These are phyloP conservation scores for Colletotrichum sp. DNA, from an alignment of 2,329 filamentous ascomycete species.

Conservation along the genomic window DNA sequence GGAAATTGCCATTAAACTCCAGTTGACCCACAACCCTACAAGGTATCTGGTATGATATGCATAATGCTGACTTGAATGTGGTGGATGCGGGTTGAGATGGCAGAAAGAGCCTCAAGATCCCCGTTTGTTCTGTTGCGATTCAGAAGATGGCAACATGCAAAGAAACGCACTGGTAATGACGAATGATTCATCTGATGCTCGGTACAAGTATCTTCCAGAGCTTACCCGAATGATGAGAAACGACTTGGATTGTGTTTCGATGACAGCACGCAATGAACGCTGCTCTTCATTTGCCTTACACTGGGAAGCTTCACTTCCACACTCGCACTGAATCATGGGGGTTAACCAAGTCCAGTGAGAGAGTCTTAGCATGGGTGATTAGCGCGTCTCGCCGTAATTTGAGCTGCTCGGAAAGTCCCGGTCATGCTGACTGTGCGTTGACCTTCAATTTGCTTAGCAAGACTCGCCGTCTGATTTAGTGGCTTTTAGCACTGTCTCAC, in stretches of 20 bases:
- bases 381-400: not conserved
- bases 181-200: not conserved
- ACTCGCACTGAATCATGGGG: not conserved
- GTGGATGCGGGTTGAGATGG: not conserved
- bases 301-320: not conserved
- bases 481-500: not conserved
- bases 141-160: not conserved
- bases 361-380: not conserved
- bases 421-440: not conserved
- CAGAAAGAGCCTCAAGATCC: not conserved
- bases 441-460: not conserved
- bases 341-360: not conserved
- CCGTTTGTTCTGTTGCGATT: not conserved
- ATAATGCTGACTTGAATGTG: not conserved
- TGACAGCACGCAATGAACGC: not conserved
- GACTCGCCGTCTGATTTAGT: not conserved
- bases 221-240: accelerated
- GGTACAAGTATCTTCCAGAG: accelerated
- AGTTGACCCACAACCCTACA: not conserved
- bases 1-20: not conserved
- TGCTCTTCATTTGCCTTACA: not conserved
- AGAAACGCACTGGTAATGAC: not conserved
- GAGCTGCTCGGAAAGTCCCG: not conserved
- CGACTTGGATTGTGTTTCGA: not conserved
- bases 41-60: not conserved